Evolutionary conservation across 371 early-diverging fungal species (phyloP), one percentile per base, ranked within the genome.

Genomic region (Actinomortierella ambigua): DNA sequence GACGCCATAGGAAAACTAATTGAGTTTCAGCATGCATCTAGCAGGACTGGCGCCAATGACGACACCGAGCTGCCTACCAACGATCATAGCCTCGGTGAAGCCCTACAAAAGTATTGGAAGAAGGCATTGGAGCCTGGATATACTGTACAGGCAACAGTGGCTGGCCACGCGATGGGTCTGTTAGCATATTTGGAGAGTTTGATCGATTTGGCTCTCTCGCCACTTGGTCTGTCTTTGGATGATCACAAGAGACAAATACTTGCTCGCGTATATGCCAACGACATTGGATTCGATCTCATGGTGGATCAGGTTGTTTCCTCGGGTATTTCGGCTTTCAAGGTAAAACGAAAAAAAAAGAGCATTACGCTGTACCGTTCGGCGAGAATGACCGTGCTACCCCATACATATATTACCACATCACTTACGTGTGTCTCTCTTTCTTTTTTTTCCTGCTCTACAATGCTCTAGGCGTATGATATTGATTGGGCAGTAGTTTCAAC

Each of bases 241-340:
- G 34, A 43, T 17, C 24, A 28, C 20, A 27, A n/a, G 51, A 49
- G 34, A 34, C 34, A 43, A 0, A 0, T 15, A 14, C 42, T 41
- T 1, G 6, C 51, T 23, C 50, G 55, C 8, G 57, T 68, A 0
- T 68, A 55, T 46, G 22, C 54, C 11, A 18, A 51, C 8, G 51
- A 54, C 7, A 2, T 68, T 14, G 75, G 75, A 2, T 64, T 60
- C 26, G 65, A 75, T 15, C 14, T 68, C 22, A 46, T 48, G 41
- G 59, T 58, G 2, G 75, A 75, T 18, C 61, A 75, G 23, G 46
- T 75, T 4, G 51, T 59, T 11, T 64, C 68, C 6, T 29, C 68
- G 22, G 34, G 63, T 5, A 48, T 59, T 28, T 63, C 61, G 3
- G 22, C 68, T 4, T 23, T 61, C 56, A 75, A 64, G 68, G 75